A percentile compares a stretch with the other conserved stretches of the same genome.
These are phyloP conservation scores for Cymbidium sinense DNA, from an alignment of 106 monocot species.

Conservation along the genomic window DNA sequence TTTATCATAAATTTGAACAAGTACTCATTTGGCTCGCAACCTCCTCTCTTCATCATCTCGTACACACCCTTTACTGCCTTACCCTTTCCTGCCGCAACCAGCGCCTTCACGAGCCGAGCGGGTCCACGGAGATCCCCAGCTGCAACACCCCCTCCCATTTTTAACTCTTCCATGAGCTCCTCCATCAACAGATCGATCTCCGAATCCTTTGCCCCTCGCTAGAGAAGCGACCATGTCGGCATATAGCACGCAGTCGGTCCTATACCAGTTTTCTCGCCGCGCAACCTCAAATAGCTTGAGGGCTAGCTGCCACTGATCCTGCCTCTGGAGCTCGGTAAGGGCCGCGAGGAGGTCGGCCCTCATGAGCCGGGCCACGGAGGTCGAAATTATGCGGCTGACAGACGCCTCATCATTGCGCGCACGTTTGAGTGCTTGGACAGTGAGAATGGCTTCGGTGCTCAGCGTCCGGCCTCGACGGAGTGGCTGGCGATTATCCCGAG, in stretches of 20 bases:
- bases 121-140: slow-evolving; percentile 36
- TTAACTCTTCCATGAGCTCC: slow-evolving; percentile 34
- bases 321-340: slow-evolving; percentile 57
- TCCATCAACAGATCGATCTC: slow-evolving; percentile 27
- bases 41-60: slow-evolving; percentile 37
- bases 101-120: slow-evolving; percentile 44
- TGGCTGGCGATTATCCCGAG: slow-evolving; percentile 45
- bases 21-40: slow-evolving; percentile 57
- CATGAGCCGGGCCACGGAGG: slow-evolving; percentile 52
- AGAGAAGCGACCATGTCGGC: slow-evolving; percentile 47
- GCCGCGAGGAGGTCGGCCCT: slow-evolving; percentile 58
- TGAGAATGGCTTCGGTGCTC: slow-evolving; percentile 80
- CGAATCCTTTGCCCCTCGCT: slow-evolving; percentile 4
- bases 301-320: slow-evolving; percentile 46
- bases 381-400: slow-evolving; percentile 10
- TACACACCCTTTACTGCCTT: slow-evolving; percentile 45
- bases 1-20: slow-evolving; percentile 48
- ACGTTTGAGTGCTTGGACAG: slow-evolving; percentile 87
- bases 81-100: slow-evolving; percentile 43
- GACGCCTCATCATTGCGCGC: slow-evolving; percentile 4
- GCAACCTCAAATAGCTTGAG: slow-evolving; percentile 41
- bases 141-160: slow-evolving; percentile 10
- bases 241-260: slow-evolving; percentile 31
- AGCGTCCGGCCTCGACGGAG: slow-evolving; percentile 70
- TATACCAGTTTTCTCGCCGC: slow-evolving; percentile 32